phyloP scores from a whole-genome alignment of 2,329 filamentous ascomycete species.

The Xylariaceae sp. region DNA sequence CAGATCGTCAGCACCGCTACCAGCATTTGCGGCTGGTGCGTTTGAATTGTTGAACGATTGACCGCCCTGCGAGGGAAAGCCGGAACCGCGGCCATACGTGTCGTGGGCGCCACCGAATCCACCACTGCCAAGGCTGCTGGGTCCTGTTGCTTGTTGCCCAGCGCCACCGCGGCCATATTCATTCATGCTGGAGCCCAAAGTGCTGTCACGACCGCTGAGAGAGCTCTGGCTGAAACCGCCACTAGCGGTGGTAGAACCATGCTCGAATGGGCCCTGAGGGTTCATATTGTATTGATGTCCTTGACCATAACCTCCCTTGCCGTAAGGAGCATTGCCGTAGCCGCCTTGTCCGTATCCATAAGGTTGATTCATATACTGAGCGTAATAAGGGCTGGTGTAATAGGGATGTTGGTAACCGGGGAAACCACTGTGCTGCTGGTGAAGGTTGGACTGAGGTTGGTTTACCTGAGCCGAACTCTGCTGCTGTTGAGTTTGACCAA shows the following conservation, averaged over 20 bases:
- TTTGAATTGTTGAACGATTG: slow-evolving; percentile 51
- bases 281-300: slow-evolving; percentile 52
- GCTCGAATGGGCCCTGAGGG: slow-evolving; percentile 54
- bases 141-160: slow-evolving; percentile 43
- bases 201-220: slow-evolving; percentile 48
- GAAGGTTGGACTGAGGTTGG: slow-evolving; percentile 36
- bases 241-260: slow-evolving; percentile 49
- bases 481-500: slow-evolving; percentile 51
- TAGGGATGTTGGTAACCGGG: slow-evolving; percentile 40
- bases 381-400: slow-evolving; percentile 60
- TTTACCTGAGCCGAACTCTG: slow-evolving; percentile 32
- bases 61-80: slow-evolving; percentile 52
- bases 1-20: slow-evolving; percentile 48
- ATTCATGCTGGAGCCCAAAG: slow-evolving; percentile 46
- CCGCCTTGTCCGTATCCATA: slow-evolving; percentile 52
- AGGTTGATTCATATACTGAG: slow-evolving; percentile 52
- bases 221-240: slow-evolving; percentile 50
- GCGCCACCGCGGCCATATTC: slow-evolving; percentile 52
- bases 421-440: slow-evolving; percentile 30
- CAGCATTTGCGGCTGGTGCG: slow-evolving; percentile 41
- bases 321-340: slow-evolving; percentile 47
- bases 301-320: slow-evolving; percentile 54
- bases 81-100: slow-evolving; percentile 50
- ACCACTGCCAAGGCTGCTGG: slow-evolving; percentile 47
- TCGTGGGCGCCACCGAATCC: slow-evolving; percentile 54